Evolutionary conservation across 1,139 yeast genomes (phyloP).

Genomic region (Yamadazyma atlantica): DNA sequence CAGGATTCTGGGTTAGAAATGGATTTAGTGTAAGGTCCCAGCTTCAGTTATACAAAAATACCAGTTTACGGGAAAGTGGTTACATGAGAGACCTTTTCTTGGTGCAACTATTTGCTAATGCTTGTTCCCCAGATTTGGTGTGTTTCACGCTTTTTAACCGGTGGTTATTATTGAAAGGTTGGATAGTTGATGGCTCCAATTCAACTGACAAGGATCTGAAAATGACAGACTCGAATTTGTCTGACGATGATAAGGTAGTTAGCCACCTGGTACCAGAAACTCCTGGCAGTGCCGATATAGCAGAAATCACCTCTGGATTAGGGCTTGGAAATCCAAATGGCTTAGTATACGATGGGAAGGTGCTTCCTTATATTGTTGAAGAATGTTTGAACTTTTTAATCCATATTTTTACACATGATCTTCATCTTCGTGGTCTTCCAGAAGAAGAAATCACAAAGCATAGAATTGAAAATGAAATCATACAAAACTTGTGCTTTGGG

Average conservation of each 20-base stretch:
- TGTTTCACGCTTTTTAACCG: constrained; percentile 62
- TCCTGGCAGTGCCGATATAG: too few relatives aligned
- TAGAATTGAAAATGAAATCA: constrained; percentile 64
- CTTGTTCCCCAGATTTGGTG: constrained; percentile 57
- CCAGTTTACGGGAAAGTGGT: constrained; percentile 84
- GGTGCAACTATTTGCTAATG: constrained; percentile 64
- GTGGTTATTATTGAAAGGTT: constrained; percentile 65
- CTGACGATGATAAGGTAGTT: too few relatives aligned
- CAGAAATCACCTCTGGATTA: not conserved
- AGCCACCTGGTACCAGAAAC: not conserved
- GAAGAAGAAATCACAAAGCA: constrained; percentile 52
- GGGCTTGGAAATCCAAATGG: constrained; percentile 1
- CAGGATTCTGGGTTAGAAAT: constrained; percentile 63
- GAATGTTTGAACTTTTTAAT: constrained; percentile 76
- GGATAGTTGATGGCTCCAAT: constrained; percentile 23
- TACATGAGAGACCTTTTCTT: constrained; percentile 73
- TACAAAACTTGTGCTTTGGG: constrained; percentile 77
- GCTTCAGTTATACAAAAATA: constrained; percentile 72
- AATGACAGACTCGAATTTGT: too few relatives aligned
- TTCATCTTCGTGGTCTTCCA: constrained; percentile 52
- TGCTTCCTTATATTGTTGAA: constrained; percentile 65
- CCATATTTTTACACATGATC: constrained; percentile 66
- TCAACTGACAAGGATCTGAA: not conserved
- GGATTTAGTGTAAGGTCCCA: constrained; percentile 73
- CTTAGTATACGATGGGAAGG: constrained; percentile 40